phyloP scores from a whole-genome alignment of 176 grass and related monocot genomes.

The Eleusine coracana region DNA sequence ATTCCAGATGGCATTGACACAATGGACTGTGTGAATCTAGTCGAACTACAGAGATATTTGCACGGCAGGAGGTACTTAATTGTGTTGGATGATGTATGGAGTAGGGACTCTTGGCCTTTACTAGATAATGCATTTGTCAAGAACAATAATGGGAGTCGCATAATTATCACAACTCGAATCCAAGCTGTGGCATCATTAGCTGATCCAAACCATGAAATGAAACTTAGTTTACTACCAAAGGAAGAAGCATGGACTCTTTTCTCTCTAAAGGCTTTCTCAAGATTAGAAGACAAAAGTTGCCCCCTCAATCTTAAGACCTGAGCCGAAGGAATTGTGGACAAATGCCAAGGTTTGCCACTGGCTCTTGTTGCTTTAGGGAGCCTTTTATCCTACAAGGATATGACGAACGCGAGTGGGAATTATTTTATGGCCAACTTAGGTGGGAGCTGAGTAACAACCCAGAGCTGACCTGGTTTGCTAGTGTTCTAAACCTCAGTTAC shows the following conservation, averaged over 20 bases:
- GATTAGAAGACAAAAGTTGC: constrained; percentile 36
- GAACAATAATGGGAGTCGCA: constrained; percentile 30
- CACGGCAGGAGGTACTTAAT: constrained; percentile 47
- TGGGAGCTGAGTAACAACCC: constrained; percentile 51
- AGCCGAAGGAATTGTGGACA: constrained; percentile 39
- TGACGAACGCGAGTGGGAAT: constrained; percentile 40
- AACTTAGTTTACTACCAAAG: constrained; percentile 34
- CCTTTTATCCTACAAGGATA: constrained; percentile 48
- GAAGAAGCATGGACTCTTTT: constrained; percentile 51
- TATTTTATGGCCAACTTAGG: constrained; percentile 42
- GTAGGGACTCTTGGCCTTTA: constrained; percentile 42
- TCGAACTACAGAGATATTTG: constrained; percentile 32
- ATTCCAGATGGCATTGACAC: constrained; percentile 25
- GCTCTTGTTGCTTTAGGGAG: constrained; percentile 52
- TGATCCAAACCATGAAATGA: constrained; percentile 16
- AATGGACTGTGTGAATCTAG: constrained; percentile 31
- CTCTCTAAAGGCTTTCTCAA: constrained; percentile 38
- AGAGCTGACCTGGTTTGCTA: constrained; percentile 37
- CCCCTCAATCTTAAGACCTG: constrained; percentile 28
- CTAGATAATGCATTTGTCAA: constrained; percentile 37
- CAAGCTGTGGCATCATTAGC: constrained; percentile 42
- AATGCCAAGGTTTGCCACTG: constrained; percentile 52
- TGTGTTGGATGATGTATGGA: constrained; percentile 58
- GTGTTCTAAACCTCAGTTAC: constrained; percentile 52
- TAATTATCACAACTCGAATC: constrained; percentile 49